Evolutionary conservation across 2,329 filamentous ascomycete species (phyloP).

Genomic region (Acrodontium crateriforme): DNA sequence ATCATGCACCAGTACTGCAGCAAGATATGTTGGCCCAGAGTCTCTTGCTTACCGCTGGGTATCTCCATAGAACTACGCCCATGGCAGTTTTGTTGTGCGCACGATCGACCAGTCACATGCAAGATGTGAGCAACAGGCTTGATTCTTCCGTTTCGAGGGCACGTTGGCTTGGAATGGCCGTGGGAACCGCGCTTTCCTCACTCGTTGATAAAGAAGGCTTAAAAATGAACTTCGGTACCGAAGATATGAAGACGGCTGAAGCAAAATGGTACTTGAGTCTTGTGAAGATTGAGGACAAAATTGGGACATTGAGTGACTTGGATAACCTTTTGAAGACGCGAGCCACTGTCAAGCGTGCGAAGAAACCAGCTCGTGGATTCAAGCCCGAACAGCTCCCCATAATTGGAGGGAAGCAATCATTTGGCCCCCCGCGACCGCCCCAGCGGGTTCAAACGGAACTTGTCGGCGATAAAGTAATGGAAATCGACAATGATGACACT

Average conservation of each 20-base stretch:
- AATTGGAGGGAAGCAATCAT: slow-evolving; percentile 17
- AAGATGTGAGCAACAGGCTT: slow-evolving; percentile 72
- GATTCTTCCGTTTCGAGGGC: slow-evolving; percentile 60
- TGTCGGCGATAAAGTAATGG: slow-evolving; percentile 19
- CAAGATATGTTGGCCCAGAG: slow-evolving; percentile 81
- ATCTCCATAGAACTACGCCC: slow-evolving; percentile 52
- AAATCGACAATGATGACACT: slow-evolving; percentile 23
- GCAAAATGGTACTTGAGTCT: slow-evolving; percentile 62
- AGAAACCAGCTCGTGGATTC: background rate
- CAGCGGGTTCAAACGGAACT: slow-evolving; percentile 15
- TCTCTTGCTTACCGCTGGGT: slow-evolving; percentile 63
- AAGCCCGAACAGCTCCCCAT: slow-evolving; percentile 7
- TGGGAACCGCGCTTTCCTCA: slow-evolving; percentile 58
- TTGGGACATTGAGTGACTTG: slow-evolving; percentile 46
- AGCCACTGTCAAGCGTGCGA: slow-evolving; percentile 1
- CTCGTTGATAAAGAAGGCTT: slow-evolving; percentile 49
- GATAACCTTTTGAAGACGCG: slow-evolving; percentile 12
- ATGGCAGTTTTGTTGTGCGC: slow-evolving; percentile 55
- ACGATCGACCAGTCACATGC: slow-evolving; percentile 60
- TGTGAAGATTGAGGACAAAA: slow-evolving; percentile 44
- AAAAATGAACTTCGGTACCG: slow-evolving; percentile 71
- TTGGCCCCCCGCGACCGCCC: slow-evolving; percentile 18
- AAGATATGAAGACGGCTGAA: slow-evolving; percentile 61
- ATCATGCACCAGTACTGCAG: slow-evolving; percentile 67
- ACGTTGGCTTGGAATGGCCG: slow-evolving; percentile 74